Evolutionary conservation across 164 flowering plant species (phyloP), one percentile per base, ranked within the genome.

Genomic region (Stephania yunnanensis): DNA sequence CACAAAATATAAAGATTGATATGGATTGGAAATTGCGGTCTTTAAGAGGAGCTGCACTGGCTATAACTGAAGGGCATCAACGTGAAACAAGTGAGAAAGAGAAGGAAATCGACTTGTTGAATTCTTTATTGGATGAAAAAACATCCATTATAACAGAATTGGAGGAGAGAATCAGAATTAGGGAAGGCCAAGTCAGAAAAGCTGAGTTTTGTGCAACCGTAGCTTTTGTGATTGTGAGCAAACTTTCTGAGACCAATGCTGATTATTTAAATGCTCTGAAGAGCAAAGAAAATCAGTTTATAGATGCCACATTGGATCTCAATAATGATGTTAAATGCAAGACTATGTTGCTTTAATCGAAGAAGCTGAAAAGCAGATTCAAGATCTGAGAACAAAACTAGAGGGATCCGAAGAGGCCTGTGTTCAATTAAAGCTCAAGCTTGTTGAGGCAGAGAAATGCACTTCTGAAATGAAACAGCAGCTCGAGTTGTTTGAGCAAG

Each of bases 1-100:
- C 94, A 67, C 85, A 85, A 25, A 83, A 76, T 50, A 84, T 80
- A 74, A 83, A 83, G 77, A 78, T 73, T 79, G 94, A 96, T 71
- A 77, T 91, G 84, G 99, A 94, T 31, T 76, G 81, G 87, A 92
- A 89, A 91, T 78, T 96, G 80, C 84, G 87, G 82, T 92, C 98
- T 72, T 80, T 96, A 79, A 88, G 88, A 83, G 97, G 92, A 30
- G 98, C 99, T 31, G 85, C 96, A 64, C 70, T 91, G 77, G 93
- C 81, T 19, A 91, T 96, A 58, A 89, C 89, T 55, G 97, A 94
- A 84, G 86, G 87, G 17, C 97, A 91, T 64, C 87, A 91, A 79
- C 86, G 85, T 70, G 98, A 91, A 74, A 86, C 87, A 83, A 74
- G 68, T 80, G 93, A 88, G 82, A 94, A 86, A 80, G 95, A 89